Conservation (phyloP, 73 alveolate species). For the Paramecium pentaurelia region DNA sequence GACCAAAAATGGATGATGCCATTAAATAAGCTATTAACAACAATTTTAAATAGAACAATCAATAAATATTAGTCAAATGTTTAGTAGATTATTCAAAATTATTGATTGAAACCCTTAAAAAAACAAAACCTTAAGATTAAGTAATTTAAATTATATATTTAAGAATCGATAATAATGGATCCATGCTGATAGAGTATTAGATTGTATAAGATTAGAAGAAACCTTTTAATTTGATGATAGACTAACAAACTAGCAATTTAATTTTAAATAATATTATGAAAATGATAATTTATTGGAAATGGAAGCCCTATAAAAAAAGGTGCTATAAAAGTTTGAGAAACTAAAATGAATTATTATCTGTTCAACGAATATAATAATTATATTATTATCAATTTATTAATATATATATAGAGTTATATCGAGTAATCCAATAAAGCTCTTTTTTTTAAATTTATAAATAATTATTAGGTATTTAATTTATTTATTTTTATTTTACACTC, state of each 20-base stretch:
- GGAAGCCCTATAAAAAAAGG: constrained; percentile 16
- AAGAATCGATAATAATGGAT: constrained; percentile 23
- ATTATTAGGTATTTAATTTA: not conserved
- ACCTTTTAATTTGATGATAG: constrained; percentile 52
- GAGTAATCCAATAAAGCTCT: not conserved
- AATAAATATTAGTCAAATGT: constrained; percentile 23
- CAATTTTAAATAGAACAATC: constrained; percentile 14
- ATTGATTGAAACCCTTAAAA: not conserved
- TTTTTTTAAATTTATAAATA: not conserved
- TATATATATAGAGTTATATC: not conserved
- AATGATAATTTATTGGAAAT: constrained; percentile 52
- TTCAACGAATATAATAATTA: not conserved
- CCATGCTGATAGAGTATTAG: constrained; percentile 62
- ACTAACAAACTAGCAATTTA: constrained; percentile 31
- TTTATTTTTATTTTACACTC: not conserved
- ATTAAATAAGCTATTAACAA: constrained; percentile 31
- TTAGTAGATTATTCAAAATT: constrained; percentile 26
- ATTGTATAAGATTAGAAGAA: constrained; percentile 44
- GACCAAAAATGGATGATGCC: not conserved
- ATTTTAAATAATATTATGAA: constrained; percentile 58
- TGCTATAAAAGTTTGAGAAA: not conserved
- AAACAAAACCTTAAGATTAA: not conserved
- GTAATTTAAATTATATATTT: not conserved
- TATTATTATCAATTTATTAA: not conserved
- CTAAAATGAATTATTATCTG: not conserved